Conservation (phyloP, 176 grass and related monocot species). For the Oryza meridionalis region DNA sequence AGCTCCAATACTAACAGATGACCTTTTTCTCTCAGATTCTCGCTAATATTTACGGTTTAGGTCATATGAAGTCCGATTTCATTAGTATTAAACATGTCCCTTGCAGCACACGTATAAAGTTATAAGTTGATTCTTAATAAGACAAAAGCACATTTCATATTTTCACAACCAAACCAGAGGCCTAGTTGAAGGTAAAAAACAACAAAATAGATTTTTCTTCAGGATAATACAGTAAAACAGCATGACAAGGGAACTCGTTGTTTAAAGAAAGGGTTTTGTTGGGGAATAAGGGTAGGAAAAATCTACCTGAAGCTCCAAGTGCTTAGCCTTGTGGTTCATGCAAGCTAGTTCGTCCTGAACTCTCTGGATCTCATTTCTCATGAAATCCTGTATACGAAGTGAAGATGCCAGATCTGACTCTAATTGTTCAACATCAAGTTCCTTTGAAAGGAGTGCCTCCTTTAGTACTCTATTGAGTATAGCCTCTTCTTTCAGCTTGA, state of each 20-base stretch:
- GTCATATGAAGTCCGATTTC: not conserved
- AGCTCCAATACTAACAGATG: not conserved
- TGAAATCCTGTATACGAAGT: conserved; percentile 60
- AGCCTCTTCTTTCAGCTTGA: conserved; percentile 74
- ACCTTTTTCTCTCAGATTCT: not conserved
- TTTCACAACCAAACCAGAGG: not conserved
- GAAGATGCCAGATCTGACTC: conserved; percentile 75
- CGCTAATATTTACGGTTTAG: not conserved
- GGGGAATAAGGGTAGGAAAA: conserved; percentile 15
- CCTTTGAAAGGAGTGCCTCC: conserved; percentile 75
- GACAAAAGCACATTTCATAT: not conserved
- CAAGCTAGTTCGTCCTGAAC: conserved; percentile 81
- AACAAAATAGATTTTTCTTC: not conserved
- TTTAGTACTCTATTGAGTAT: conserved; percentile 77
- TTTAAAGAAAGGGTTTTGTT: not conserved
- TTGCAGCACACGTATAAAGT: not conserved
- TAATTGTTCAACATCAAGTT: conserved; percentile 71
- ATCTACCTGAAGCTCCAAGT: conserved; percentile 74
- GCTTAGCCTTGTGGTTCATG: conserved; percentile 80
- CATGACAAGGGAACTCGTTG: not conserved
- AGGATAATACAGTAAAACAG: conserved; percentile 3
- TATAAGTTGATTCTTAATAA: not conserved
- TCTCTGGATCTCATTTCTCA: conserved; percentile 79
- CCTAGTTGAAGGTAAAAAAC: not conserved
- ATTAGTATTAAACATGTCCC: no score